These are phyloP conservation scores for Aspergillus tamarii DNA, from an alignment of 2,329 filamentous ascomycete genomes.

Conservation along the genomic window DNA sequence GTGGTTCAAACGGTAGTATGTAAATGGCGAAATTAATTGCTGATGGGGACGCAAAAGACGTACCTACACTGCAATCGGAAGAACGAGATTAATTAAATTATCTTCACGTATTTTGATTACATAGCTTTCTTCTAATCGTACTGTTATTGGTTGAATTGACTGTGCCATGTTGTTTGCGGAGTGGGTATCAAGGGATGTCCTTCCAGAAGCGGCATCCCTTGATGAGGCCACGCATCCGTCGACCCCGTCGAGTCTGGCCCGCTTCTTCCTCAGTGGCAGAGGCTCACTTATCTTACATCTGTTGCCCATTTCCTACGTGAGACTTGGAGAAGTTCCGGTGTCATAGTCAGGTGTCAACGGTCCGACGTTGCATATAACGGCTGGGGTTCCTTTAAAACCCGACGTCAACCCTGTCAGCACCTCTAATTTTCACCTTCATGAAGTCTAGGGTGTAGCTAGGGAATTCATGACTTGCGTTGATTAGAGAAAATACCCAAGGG, in stretches of 20 bases:
- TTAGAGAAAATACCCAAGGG: background rate
- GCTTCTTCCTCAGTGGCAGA: background rate
- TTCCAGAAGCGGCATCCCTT: conserved; percentile 4
- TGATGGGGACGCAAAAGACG: background rate
- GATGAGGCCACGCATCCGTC: background rate
- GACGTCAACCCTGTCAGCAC: background rate
- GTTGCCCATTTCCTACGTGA: background rate
- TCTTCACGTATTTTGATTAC: background rate
- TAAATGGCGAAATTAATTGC: background rate
- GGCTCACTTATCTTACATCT: background rate
- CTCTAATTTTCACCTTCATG: background rate
- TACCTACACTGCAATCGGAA: background rate
- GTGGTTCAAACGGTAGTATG: background rate
- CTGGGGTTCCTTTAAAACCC: background rate
- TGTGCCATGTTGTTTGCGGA: background rate
- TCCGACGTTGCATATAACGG: conserved; percentile 1
- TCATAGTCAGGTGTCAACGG: background rate
- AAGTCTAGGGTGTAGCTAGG: background rate
- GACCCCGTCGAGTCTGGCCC: background rate
- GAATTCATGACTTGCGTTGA: background rate
- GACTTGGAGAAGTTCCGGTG: no score
- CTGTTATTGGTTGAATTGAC: background rate
- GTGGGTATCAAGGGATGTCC: conserved; percentile 1
- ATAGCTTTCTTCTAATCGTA: background rate
- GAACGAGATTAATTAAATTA: background rate